Conservation (phyloP, 2,329 filamentous ascomycete genomes). For the Scedosporium aurantiacum region DNA sequence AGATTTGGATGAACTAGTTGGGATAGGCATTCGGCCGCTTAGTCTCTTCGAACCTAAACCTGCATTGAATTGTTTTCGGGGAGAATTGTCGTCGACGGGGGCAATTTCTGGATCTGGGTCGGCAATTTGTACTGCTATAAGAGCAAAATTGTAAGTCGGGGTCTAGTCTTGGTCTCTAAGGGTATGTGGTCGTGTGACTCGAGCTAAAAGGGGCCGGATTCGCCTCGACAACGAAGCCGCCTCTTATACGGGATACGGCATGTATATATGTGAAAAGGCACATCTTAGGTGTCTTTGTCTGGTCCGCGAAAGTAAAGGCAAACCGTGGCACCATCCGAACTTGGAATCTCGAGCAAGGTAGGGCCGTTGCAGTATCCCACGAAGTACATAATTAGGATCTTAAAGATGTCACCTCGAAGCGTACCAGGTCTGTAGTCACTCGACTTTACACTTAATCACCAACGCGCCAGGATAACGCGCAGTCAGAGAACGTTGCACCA, state of each 20-base stretch:
- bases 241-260: neutral
- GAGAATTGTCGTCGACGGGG: slow-evolving; percentile 13
- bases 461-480: neutral
- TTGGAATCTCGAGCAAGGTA: neutral
- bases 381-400: neutral
- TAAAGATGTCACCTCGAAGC: neutral
- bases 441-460: neutral
- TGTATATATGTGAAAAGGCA: neutral
- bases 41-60: slow-evolving; percentile 24
- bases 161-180: neutral
- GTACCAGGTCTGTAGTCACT: neutral
- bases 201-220: neutral
- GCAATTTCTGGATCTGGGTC: slow-evolving; percentile 28
- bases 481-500: neutral
- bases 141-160: neutral
- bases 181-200: slow-evolving; percentile 14
- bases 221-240: neutral
- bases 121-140: slow-evolving; percentile 39
- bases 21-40: slow-evolving; percentile 22
- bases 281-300: neutral
- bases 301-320: neutral
- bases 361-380: neutral
- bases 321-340: neutral
- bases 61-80: slow-evolving; percentile 26
- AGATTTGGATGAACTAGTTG: slow-evolving; percentile 7